These are phyloP conservation scores for Phlebopus sp. DNA, from an alignment of 1,284 basidiomycete genomes.

Conservation along the genomic window DNA sequence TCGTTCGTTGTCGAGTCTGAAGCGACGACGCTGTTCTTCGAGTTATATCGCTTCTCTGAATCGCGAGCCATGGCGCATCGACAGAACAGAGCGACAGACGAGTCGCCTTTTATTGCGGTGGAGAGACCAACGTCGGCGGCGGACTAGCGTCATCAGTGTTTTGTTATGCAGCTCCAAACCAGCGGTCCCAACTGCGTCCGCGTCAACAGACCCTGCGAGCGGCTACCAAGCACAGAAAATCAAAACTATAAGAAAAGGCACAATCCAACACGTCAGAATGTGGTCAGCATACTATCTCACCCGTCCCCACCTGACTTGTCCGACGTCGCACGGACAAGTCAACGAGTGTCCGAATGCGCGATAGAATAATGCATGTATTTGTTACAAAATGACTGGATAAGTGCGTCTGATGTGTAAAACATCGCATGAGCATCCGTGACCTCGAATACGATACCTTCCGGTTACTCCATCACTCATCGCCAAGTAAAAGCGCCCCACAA, in stretches of 20 bases:
- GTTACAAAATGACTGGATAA: constrained; percentile 19
- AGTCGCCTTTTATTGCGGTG: no score
- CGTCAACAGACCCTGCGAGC: neutral
- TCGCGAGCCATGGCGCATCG: neutral
- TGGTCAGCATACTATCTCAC: neutral
- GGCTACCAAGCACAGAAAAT: no score
- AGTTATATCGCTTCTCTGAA: neutral
- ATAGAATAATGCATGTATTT: constrained; percentile 27
- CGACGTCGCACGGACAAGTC: neutral
- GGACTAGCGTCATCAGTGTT: neutral
- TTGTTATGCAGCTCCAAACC: neutral
- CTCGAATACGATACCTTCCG: constrained; percentile 30
- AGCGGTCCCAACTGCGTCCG: neutral
- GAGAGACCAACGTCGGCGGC: no score
- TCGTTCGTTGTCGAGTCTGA: constrained; percentile 12
- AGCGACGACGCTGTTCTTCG: neutral
- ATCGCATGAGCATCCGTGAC: constrained; percentile 31
- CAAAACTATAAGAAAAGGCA: no score
- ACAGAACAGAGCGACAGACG: neutral
- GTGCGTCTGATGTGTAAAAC: constrained; percentile 31
- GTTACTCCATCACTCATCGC: neutral
- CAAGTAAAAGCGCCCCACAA: constrained; percentile 7
- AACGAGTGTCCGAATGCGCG: constrained; percentile 20
- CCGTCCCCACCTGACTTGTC: neutral
- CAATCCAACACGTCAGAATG: no score